phyloP scores from a whole-genome alignment of 257 asterid species.

The Apocynum venetum region DNA sequence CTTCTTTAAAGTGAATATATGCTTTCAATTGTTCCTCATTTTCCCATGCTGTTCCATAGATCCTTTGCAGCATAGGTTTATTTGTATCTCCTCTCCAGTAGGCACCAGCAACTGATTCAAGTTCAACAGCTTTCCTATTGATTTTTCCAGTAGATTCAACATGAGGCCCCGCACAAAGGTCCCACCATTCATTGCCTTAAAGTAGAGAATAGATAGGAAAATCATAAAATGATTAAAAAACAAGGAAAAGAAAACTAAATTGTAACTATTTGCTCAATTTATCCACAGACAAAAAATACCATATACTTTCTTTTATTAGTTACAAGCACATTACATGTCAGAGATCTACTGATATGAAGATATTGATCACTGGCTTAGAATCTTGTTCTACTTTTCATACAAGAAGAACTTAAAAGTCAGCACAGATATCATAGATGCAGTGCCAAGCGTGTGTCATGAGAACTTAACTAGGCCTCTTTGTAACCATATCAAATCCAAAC shows the following conservation, averaged over 20 bases:
- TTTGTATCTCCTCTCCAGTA: slow-evolving; percentile 96
- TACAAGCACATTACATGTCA: background rate
- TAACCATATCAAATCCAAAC: background rate
- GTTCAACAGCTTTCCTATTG: slow-evolving; percentile 77
- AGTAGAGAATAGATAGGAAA: slow-evolving; percentile 12
- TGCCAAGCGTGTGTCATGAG: background rate
- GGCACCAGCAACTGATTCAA: slow-evolving; percentile 99
- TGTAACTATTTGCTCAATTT: background rate
- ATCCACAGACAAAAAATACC: background rate
- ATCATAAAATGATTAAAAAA: slow-evolving; percentile 1
- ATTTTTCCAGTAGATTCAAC: slow-evolving; percentile 93
- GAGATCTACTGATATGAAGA: background rate
- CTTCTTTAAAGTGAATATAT: slow-evolving; percentile 85
- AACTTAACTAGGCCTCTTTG: background rate
- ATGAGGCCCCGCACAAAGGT: slow-evolving; percentile 99
- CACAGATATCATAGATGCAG: background rate
- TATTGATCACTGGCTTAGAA: background rate
- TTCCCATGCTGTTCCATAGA: slow-evolving; percentile 99
- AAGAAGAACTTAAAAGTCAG: background rate
- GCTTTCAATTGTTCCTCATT: slow-evolving; percentile 85
- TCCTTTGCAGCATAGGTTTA: slow-evolving; percentile 91
- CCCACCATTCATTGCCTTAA: slow-evolving; percentile 96
- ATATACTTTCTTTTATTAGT: background rate
- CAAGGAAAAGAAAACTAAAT: background rate
- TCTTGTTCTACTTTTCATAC: background rate